A percentile compares a stretch with the other conserved stretches of the same genome.
These are phyloP conservation scores for Yarrowia deformans DNA, from an alignment of 805 yeast genomes.

Conservation along the genomic window DNA sequence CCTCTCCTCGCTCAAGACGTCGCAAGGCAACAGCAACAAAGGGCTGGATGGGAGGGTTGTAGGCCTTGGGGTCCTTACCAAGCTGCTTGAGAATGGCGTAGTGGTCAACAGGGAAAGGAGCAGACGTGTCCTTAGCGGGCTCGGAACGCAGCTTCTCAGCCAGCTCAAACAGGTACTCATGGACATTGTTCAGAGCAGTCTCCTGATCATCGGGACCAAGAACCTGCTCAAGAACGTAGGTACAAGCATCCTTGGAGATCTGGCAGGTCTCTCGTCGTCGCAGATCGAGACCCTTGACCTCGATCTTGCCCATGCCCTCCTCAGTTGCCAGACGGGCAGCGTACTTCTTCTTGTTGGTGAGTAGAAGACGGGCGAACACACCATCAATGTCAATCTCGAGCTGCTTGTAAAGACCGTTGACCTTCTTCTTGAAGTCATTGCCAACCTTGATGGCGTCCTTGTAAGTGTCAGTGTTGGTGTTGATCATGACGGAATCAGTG, in stretches of 20 bases:
- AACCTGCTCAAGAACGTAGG: conserved; percentile 72
- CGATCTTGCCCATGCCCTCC: conserved; percentile 69
- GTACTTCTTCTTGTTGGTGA: conserved; percentile 96
- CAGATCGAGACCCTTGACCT: conserved; percentile 97
- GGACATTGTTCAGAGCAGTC: conserved; percentile 72
- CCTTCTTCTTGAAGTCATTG: conserved; percentile 78
- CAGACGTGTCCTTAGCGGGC: conserved; percentile 52
- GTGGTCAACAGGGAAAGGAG: conserved; percentile 59
- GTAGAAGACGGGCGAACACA: conserved; percentile 79
- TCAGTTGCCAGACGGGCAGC: conserved; percentile 81
- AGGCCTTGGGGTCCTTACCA: conserved; percentile 86
- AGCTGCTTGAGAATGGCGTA: conserved; percentile 84
- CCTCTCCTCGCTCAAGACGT: conserved; percentile 81
- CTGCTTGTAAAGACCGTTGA: conserved; percentile 84
- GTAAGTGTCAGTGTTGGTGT: conserved; percentile 75
- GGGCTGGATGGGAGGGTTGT: conserved; percentile 70
- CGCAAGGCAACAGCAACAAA: conserved; percentile 85
- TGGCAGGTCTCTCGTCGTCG: conserved; percentile 96
- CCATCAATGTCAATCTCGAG: conserved; percentile 96
- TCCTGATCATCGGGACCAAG: conserved; percentile 79
- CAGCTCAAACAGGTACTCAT: conserved; percentile 71
- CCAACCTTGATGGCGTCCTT: conserved; percentile 84
- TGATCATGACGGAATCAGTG: conserved; percentile 98
- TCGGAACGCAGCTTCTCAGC: conserved; percentile 64
- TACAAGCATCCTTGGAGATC: conserved; percentile 85